Evolutionary conservation across 129 eudicot species (phyloP), one percentile per base, ranked within the genome.

Genomic region (Artemisia argyi): DNA sequence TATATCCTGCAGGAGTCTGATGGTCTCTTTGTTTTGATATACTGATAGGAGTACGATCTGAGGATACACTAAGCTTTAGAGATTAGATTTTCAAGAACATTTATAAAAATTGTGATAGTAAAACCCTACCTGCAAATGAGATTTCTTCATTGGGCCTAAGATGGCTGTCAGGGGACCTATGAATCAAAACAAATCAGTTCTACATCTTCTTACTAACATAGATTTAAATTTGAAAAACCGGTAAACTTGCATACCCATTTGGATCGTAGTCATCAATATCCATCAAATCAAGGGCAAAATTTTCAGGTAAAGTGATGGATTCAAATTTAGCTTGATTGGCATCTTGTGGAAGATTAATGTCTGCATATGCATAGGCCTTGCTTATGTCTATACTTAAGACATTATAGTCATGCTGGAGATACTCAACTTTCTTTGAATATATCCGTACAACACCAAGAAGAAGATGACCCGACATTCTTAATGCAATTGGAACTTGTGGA

Each of bases 401-500:
- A 10, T 90, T 86, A 80, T 81, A 95, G 67, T 95, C 99, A 44
- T 88, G 85, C 62, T 77, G 83, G n/a, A 95, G 85, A 81, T 95
- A 95, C 17, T 95, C 99, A 26, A 90, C 96, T 80, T 95, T 84
- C 83, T 95, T 95, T 9, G 96, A 82, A 53, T 90, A 95, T 51
- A 95, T 90, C 18, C 99, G 80, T 71, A 90, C 99, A 62, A 95
- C 94, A 11, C 99, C 99, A 79, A 95, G 88, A 20, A 95, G 79
- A 67, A 95, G 97, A 79, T 95, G 88, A 26, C 93, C 89, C 0
- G 96, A 95, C 91, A 88, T 82, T 77, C 99, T 84, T 48, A 95
- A 83, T 3, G 99, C 99, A 58, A 95, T 86, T 26, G 99, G 99
- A 11, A 90, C 91, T 74, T 86, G 91, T n/a, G 99, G 97, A 58